These are phyloP conservation scores for Sedum album DNA, from an alignment of 164 flowering plant genomes.

Conservation along the genomic window DNA sequence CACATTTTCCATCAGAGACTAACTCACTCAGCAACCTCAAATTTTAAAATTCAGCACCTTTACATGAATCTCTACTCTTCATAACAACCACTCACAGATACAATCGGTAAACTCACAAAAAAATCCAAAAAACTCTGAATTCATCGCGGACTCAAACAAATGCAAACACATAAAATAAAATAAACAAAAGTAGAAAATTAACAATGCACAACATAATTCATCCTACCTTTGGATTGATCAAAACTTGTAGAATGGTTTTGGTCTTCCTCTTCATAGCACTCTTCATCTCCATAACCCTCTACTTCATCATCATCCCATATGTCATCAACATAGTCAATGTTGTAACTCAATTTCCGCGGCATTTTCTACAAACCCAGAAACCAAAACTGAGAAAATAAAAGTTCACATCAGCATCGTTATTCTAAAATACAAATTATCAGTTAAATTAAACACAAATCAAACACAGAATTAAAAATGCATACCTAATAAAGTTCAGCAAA, in stretches of 20 bases:
- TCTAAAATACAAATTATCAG: not conserved
- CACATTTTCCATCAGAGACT: not conserved
- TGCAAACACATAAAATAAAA: not conserved
- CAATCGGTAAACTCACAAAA: not conserved
- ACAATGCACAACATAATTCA: not conserved
- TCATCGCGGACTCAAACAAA: not conserved
- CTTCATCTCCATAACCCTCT: constrained; percentile 1
- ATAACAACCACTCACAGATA: not conserved
- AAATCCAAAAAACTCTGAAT: not conserved
- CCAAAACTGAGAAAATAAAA: not conserved
- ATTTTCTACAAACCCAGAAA: not conserved
- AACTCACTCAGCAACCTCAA: constrained; percentile 1
- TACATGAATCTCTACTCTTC: not conserved
- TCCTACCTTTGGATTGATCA: not conserved
- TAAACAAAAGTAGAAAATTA: not conserved
- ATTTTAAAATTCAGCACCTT: not conserved
- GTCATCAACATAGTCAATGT: constrained; percentile 7
- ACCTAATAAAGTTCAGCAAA: not conserved
- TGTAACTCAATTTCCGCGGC: constrained; percentile 5
- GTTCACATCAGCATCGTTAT: not conserved
- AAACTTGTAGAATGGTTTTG: not conserved
- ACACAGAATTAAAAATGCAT: not conserved
- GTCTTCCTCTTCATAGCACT: not conserved
- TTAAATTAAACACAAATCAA: not conserved
- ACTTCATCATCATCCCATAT: not conserved